These are phyloP conservation scores for Astrothelium subdiscretum DNA, from an alignment of 495 filamentous ascomycete species.

Conservation along the genomic window DNA sequence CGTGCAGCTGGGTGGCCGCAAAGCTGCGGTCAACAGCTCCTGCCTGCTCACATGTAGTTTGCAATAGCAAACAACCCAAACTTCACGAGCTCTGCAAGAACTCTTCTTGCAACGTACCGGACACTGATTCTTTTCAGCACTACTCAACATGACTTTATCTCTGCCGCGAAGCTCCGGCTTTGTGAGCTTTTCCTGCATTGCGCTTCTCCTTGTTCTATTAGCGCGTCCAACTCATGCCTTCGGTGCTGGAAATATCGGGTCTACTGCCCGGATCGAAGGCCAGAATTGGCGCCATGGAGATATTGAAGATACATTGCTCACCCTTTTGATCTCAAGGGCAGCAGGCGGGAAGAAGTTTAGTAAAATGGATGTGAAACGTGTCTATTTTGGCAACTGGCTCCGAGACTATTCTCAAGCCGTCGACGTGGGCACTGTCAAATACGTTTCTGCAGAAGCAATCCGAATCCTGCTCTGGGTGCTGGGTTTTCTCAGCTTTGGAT, in stretches of 20 bases:
- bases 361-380: constrained; percentile 75
- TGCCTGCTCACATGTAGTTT: not conserved
- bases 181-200: not conserved
- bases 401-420: constrained; percentile 55
- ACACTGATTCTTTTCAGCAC: not conserved
- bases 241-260: constrained; percentile 74
- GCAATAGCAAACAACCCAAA: too few species aligned
- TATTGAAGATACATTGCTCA: constrained; percentile 80
- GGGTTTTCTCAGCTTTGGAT: constrained; percentile 59
- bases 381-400: constrained; percentile 85
- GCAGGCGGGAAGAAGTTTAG: constrained; percentile 76
- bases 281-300: constrained; percentile 93
- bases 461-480: constrained; percentile 65
- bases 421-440: constrained; percentile 76
- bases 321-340: constrained; percentile 50
- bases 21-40: not conserved
- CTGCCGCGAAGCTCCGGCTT: not conserved
- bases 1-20: not conserved
- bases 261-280: constrained; percentile 67
- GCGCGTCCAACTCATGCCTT: constrained; percentile 62
- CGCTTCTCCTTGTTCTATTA: constrained; percentile 37
- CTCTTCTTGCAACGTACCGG: too few species aligned
- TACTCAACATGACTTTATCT: not conserved
- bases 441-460: constrained; percentile 79
- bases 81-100: too few species aligned